Evolutionary conservation across 768 basidiomycete species (phyloP), one percentile per base, ranked within the genome.

Genomic region (Ramaria rubella): DNA sequence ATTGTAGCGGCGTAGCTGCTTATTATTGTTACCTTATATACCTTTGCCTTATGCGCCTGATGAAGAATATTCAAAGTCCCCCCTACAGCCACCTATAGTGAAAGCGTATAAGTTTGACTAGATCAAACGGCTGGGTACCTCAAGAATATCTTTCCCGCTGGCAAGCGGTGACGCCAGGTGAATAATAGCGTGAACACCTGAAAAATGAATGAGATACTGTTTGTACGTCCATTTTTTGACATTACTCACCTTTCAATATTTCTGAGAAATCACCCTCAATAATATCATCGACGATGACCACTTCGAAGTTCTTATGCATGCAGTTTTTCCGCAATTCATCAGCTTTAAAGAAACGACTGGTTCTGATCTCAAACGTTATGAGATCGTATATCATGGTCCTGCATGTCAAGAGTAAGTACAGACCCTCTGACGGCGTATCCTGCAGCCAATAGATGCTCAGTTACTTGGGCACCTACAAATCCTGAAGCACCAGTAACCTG

Each of bases 21-120:
- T 2, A 76, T 76, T 1, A 75, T 66, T 1, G 75, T 66, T 9
- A 75, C 50, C 30, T 68, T 67, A 38, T 63, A 68, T 1, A 76
- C 62, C 1, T 73, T 72, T 1, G 70, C 70, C 42, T 70, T 69
- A 30, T 72, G 65, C 1, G 71, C 75, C 53, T 77, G 74, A 7
- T 63, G 64, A 1, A 75, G 52, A 14, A 76, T 59, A 52, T 76
- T 75, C 31, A 73, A 38, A 0, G 72, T 66, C 0, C 74, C 75
- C 17, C 73, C 68, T 11, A 75, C 65, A 0, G 73, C 70, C 15
- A 57, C 63, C 73, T 76, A 42, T 33, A 30, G 14, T 3, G 49
- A 50, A 2, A 4, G 24, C 23, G 9, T 23, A 46, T 24, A 46
- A 14, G n/a, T n/a, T n/a, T n/a, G n/a, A n/a, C n/a, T 46, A 24